These are phyloP conservation scores for Aspergillus mulundensis DNA, from an alignment of 495 filamentous ascomycete species.

Conservation along the genomic window DNA sequence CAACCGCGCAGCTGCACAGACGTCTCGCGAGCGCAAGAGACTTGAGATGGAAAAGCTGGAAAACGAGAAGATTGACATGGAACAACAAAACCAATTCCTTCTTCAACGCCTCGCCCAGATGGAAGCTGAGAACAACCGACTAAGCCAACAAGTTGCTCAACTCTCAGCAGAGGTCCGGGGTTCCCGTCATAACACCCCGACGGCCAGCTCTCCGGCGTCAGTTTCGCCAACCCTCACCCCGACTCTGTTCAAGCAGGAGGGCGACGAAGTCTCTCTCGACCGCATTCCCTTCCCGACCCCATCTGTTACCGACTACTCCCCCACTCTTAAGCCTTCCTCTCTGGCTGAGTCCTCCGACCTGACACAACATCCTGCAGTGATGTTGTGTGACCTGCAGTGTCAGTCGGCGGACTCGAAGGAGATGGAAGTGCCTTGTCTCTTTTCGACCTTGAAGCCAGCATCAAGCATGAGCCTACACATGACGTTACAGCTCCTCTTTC, in stretches of 20 bases:
- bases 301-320: slow-evolving; percentile 46
- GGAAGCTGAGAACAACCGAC: slow-evolving; percentile 60
- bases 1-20: slow-evolving; percentile 93
- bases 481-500: slow-evolving; percentile 53
- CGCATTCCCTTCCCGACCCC: slow-evolving; percentile 49
- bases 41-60: slow-evolving; percentile 89
- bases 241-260: slow-evolving; percentile 54
- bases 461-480: slow-evolving; percentile 39
- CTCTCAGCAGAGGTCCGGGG: slow-evolving; percentile 57
- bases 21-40: slow-evolving; percentile 91
- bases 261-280: slow-evolving; percentile 46
- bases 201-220: slow-evolving; percentile 31
- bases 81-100: slow-evolving; percentile 66
- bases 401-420: slow-evolving; percentile 70
- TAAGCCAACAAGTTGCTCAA: slow-evolving; percentile 62
- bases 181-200: slow-evolving; percentile 41
- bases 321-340: slow-evolving; percentile 46
- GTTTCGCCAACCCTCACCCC: slow-evolving; percentile 45
- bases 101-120: slow-evolving; percentile 59
- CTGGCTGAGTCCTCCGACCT: slow-evolving; percentile 71
- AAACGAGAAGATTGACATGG: slow-evolving; percentile 62
- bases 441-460: slow-evolving; percentile 49
- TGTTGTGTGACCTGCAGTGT: slow-evolving; percentile 99
- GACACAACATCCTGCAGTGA: slow-evolving; percentile 99
- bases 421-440: slow-evolving; percentile 49